phyloP scores from a whole-genome alignment of 2,329 filamentous ascomycete genomes.

The Drechslerella dactyloides region DNA sequence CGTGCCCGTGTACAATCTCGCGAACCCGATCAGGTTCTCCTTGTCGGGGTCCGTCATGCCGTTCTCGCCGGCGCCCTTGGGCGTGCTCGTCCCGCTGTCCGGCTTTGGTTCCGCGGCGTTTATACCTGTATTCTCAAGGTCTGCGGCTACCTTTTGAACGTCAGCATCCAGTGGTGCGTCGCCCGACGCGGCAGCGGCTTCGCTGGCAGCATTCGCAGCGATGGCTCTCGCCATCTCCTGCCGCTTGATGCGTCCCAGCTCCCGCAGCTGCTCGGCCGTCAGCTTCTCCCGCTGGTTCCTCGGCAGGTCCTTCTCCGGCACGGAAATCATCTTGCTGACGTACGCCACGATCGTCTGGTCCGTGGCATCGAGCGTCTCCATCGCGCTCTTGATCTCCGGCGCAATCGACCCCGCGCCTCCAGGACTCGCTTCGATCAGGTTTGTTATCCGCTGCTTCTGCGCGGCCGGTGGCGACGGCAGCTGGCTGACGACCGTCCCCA shows the following conservation, averaged over 20 bases:
- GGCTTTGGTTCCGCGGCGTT: conserved; percentile 12
- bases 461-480: conserved; percentile 82
- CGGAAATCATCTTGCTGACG: conserved; percentile 96
- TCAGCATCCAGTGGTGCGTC: conserved; percentile 21
- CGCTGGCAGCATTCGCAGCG: conserved; percentile 60
- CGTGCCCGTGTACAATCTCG: conserved; percentile 88
- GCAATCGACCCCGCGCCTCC: conserved; percentile 72
- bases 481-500: conserved; percentile 93
- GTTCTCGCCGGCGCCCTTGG: conserved; percentile 58
- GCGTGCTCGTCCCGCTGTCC: conserved; percentile 56
- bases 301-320: conserved; percentile 89
- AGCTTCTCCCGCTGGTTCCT: conserved; percentile 82
- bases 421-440: conserved; percentile 78
- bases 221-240: conserved; percentile 85
- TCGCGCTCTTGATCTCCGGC: conserved; percentile 73
- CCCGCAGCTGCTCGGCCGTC: conserved; percentile 86
- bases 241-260: conserved; percentile 84
- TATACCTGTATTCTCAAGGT: conserved; percentile 24
- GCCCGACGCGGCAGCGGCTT: conserved; percentile 28
- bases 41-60: conserved; percentile 67
- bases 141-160: conserved; percentile 26
- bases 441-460: conserved; percentile 79
- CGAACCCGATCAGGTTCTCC: conserved; percentile 93
- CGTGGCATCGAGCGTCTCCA: conserved; percentile 77
- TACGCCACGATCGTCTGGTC: conserved; percentile 86